phyloP scores from a whole-genome alignment of 2,329 filamentous ascomycete species.

The Aspergillus transmontanensis region DNA sequence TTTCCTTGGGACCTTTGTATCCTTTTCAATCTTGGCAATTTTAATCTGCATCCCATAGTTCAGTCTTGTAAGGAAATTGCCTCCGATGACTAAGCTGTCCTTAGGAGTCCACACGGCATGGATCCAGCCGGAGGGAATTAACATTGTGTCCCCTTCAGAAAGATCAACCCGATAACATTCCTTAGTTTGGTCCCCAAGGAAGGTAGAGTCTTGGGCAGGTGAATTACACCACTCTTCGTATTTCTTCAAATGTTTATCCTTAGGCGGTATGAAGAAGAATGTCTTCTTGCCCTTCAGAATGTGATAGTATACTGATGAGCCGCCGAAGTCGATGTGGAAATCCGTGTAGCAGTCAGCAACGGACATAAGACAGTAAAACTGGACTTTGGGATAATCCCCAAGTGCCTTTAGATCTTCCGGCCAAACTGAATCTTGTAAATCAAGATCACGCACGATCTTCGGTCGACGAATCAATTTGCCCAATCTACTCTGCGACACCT shows the following conservation, averaged over 20 bases:
- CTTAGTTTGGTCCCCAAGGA: conserved; percentile 64
- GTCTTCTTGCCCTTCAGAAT: conserved; percentile 70
- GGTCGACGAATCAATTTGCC: conserved; percentile 65
- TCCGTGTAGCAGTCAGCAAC: conserved; percentile 72
- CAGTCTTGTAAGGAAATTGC: conserved; percentile 67
- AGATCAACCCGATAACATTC: conserved; percentile 70
- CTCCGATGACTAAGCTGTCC: conserved; percentile 70
- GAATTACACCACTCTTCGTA: conserved; percentile 73
- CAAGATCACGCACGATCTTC: conserved; percentile 65
- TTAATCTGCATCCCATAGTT: conserved; percentile 69
- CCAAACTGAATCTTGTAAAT: conserved; percentile 56
- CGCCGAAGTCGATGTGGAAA: conserved; percentile 72
- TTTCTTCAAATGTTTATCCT: conserved; percentile 68
- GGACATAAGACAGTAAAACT: conserved; percentile 72
- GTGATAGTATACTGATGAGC: conserved; percentile 71
- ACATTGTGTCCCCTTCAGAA: conserved; percentile 68
- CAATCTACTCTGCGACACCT: conserved; percentile 66
- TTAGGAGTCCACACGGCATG: conserved; percentile 72
- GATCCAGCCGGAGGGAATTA: conserved; percentile 73
- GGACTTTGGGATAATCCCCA: conserved; percentile 63
- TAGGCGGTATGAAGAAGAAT: conserved; percentile 72
- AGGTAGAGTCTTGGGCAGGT: conserved; percentile 66
- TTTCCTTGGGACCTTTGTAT: conserved; percentile 65
- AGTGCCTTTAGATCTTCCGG: conserved; percentile 54
- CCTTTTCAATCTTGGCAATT: conserved; percentile 67